Percentiles rank a stretch among this genome's conserved stretches.
Evolutionary conservation across 257 asterid species (phyloP).

Genomic region (Thymus quinquecostatus): DNA sequence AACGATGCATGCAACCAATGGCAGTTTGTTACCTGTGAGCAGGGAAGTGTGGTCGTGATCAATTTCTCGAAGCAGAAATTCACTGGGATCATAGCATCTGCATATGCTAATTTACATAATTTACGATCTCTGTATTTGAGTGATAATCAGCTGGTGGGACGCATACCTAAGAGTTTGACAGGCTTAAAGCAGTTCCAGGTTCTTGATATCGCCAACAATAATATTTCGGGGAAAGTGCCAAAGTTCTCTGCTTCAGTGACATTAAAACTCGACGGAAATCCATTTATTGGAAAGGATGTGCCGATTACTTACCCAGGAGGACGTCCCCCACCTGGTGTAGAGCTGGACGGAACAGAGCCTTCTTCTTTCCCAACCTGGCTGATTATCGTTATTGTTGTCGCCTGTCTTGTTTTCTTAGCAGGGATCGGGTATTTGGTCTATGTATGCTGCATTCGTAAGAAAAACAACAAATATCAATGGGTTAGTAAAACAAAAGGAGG

Average conservation of each 20-base stretch:
- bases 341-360: background rate
- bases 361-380: slow-evolving; percentile 37
- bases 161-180: slow-evolving; percentile 63
- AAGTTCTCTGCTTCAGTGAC: slow-evolving; percentile 44
- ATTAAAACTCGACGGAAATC: slow-evolving; percentile 54
- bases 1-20: slow-evolving; percentile 69
- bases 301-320: slow-evolving; percentile 38
- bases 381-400: slow-evolving; percentile 35
- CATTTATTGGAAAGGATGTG: slow-evolving; percentile 56
- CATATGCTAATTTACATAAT: slow-evolving; percentile 52
- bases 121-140: slow-evolving; percentile 50
- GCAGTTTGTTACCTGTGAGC: slow-evolving; percentile 59
- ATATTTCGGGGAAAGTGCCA: slow-evolving; percentile 76
- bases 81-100: slow-evolving; percentile 66
- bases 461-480: slow-evolving; percentile 18
- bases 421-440: slow-evolving; percentile 37
- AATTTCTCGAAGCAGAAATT: slow-evolving; percentile 63
- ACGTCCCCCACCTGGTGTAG: slow-evolving; percentile 19
- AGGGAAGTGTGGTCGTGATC: slow-evolving; percentile 54
- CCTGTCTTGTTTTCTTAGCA: slow-evolving; percentile 13
- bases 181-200: slow-evolving; percentile 46
- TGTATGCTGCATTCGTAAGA: slow-evolving; percentile 26
- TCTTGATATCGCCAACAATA: slow-evolving; percentile 81
- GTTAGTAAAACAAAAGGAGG: slow-evolving; percentile 15
- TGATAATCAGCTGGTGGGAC: slow-evolving; percentile 63